Evolutionary conservation across 2,329 filamentous ascomycete species (phyloP), one percentile per base, ranked within the genome.

Genomic region (Trichoderma asperellum): DNA sequence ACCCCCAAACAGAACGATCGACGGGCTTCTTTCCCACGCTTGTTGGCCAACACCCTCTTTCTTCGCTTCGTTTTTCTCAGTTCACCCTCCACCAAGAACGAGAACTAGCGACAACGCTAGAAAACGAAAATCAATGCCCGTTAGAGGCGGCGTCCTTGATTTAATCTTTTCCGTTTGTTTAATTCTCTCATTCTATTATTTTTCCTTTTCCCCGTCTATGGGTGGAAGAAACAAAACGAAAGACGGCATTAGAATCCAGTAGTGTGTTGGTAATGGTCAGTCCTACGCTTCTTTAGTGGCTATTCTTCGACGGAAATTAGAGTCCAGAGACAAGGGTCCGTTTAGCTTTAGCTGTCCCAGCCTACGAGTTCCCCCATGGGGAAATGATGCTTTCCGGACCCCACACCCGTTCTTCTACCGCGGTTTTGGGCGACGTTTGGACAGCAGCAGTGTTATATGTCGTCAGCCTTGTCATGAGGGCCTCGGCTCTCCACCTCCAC

Each of bases 401-500:
- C 18, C 29, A 34, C 27, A 57, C 1, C 1, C 29, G 47, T 29
- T 37, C 4, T 35, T 53, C 60, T 18, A 12, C 52, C 53, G 60
- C 60, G 16, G 27, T 61, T 49, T 49, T 49, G 58, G 58, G 58
- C 58, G 32, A 53, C 12, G 7, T 52, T 52, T n/a, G 21, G 43
- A 62, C n/a, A 37, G 34, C 37, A 40, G 29, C 60, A 34, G n/a
- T 18, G 49, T 56, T 61, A 11, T 24, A 37, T 63, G 60, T 63
- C 60, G 47, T 63, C 29, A 53, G 60, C 60, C 60, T 63, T 52
- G 60, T 35, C 60, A 24, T 49, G 11, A 12, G 18, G 47, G 47
- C 47, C 47, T 49, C 47, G 47, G 47, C 47, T n/a, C 40, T 49
- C 47, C 47, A n/a, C 21, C 10, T 49, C 47, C n/a, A 24, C 47